Conservation (phyloP, 352 stramenopile species). For the Hyphochytrium catenoides region DNA sequence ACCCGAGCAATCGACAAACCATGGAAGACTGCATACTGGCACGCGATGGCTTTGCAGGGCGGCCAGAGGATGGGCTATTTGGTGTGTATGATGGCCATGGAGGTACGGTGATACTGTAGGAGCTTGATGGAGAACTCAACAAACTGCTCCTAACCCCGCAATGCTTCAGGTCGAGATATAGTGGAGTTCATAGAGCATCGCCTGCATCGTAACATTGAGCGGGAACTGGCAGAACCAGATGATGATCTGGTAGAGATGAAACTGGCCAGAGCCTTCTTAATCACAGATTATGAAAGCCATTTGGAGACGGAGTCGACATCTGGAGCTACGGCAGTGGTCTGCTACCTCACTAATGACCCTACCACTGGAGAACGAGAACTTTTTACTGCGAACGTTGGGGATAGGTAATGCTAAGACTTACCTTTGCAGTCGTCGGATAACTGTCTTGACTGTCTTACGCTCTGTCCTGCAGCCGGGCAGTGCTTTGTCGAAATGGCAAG, state of each 20-base stretch:
- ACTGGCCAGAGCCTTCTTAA: no score
- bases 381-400: slow-evolving; percentile 36
- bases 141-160: not conserved
- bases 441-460: no score
- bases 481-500: slow-evolving; percentile 24
- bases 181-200: slow-evolving; percentile 29
- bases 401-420: no score
- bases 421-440: no score
- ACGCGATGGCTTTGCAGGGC: slow-evolving; percentile 30
- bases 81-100: slow-evolving; percentile 46
- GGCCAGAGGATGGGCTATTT: slow-evolving; percentile 35
- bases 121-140: not conserved
- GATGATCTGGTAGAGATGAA: no score
- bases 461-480: slow-evolving; percentile 23
- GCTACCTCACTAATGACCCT: no score
- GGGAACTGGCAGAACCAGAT: slow-evolving; percentile 16
- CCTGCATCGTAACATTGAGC: slow-evolving; percentile 30
- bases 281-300: no score
- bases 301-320: no score
- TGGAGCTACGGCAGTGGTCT: no score
- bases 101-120: slow-evolving; percentile 13
- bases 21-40: slow-evolving; percentile 53
- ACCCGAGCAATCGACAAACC: slow-evolving; percentile 34
- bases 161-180: slow-evolving; percentile 27
- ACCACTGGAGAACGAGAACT: no score